Conservation (phyloP, 2,329 filamentous ascomycete genomes). For the Beauveria australis region DNA sequence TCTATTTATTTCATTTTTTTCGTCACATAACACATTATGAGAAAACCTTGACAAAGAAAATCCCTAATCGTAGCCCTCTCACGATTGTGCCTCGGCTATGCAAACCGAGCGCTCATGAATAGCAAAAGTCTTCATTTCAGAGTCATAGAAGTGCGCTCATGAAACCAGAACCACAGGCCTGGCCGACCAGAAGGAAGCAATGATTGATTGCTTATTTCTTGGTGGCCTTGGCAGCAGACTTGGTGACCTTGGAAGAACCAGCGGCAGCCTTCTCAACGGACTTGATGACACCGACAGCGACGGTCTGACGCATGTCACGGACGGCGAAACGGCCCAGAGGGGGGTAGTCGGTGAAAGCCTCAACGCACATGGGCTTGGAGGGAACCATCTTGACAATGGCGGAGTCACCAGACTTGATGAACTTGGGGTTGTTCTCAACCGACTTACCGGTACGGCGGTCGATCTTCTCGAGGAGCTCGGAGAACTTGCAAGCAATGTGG, state of each 20-base stretch:
- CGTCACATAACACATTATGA: conserved; percentile 35
- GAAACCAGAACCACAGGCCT: conserved; percentile 15
- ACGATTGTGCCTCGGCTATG: conserved; percentile 34
- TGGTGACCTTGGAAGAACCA: conserved; percentile 58
- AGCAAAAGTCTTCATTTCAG: conserved; percentile 32
- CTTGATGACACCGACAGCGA: conserved; percentile 95
- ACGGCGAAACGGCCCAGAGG: conserved; percentile 99
- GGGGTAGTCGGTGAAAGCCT: conserved; percentile 99
- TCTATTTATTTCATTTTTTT: conserved; percentile 37
- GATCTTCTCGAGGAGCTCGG: conserved; percentile 99
- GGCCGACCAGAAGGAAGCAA: conserved; percentile 17
- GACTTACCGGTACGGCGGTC: conserved; percentile 99
- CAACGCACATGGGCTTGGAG: conserved; percentile 99
- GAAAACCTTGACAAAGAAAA: conserved; percentile 30
- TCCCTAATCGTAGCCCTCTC: conserved; percentile 32
- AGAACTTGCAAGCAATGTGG: conserved; percentile 99
- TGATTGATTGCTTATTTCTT: conserved; percentile 55
- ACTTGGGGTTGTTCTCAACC: conserved; percentile 86
- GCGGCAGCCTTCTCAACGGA: conserved; percentile 58
- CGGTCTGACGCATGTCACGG: conserved; percentile 93
- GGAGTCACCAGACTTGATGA: conserved; percentile 99
- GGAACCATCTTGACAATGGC: conserved; percentile 99
- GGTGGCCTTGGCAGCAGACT: conserved; percentile 62
- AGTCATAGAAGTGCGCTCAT: conserved; percentile 37
- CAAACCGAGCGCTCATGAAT: conserved; percentile 35